Conservation (phyloP, 148 eudicot species). For the Camellia japonica region DNA sequence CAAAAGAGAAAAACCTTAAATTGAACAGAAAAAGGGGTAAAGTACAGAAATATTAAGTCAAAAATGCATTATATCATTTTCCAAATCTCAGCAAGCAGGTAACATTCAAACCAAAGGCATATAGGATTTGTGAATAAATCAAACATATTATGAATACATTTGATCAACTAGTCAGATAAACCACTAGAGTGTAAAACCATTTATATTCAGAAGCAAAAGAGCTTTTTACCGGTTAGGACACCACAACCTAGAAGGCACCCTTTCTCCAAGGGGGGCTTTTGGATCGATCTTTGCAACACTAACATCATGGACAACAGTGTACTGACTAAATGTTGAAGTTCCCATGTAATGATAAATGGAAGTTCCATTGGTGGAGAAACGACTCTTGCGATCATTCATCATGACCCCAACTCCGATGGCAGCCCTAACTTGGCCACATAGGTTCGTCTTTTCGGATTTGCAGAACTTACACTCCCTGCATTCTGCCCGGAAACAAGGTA, state of each 20-base stretch:
- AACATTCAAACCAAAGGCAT: too few species aligned
- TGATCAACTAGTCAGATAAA: not conserved
- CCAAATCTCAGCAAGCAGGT: too few species aligned
- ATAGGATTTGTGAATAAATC: too few species aligned
- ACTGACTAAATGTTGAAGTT: constrained; percentile 97
- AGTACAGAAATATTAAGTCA: too few species aligned
- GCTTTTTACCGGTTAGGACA: constrained; percentile 73
- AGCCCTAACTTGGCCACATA: constrained; percentile 87
- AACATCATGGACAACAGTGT: constrained; percentile 98
- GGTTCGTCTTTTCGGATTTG: constrained; percentile 99
- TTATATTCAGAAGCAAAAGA: not conserved
- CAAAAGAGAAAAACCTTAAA: too few species aligned
- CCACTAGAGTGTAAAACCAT: not conserved
- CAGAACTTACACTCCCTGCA: constrained; percentile 96
- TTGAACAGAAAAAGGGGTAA: too few species aligned
- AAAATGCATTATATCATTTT: too few species aligned
- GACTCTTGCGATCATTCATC: constrained; percentile 93
- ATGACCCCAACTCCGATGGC: constrained; percentile 98
- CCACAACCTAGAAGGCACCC: constrained; percentile 99
- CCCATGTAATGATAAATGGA: constrained; percentile 99
- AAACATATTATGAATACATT: too few species aligned
- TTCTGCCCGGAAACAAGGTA: constrained; percentile 98
- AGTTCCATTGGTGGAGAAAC: constrained; percentile 84
- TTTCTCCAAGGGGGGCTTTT: constrained; percentile 85
- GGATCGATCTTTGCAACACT: constrained; percentile 99